These are phyloP conservation scores for Esteya vermicola DNA, from an alignment of 2,329 filamentous ascomycete species.

Conservation along the genomic window DNA sequence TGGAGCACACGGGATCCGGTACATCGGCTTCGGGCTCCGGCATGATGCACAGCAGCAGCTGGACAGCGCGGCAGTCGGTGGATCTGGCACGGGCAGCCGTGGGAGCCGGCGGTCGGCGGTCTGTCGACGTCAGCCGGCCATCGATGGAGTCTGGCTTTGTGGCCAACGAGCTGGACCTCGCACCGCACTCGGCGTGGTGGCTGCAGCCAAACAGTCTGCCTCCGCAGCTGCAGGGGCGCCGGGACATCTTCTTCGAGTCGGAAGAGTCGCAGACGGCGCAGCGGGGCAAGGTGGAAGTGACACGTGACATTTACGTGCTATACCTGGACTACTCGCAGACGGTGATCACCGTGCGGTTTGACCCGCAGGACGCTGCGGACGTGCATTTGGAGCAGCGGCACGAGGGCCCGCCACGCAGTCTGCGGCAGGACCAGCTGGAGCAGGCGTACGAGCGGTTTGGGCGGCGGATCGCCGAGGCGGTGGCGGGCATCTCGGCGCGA, in stretches of 20 bases:
- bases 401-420: slow-evolving; percentile 63
- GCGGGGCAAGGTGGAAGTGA: slow-evolving; percentile 55
- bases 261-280: slow-evolving; percentile 62
- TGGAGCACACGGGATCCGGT: slow-evolving; percentile 17
- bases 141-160: slow-evolving; percentile 72
- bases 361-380: slow-evolving; percentile 48
- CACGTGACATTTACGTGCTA: slow-evolving; percentile 73
- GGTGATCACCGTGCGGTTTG: slow-evolving; percentile 66
- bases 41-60: slow-evolving; percentile 13
- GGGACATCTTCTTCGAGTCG: slow-evolving; percentile 69
- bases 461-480: slow-evolving; percentile 57
- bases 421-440: slow-evolving; percentile 90
- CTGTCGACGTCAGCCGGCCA: slow-evolving; percentile 62
- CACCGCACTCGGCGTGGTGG: slow-evolving; percentile 71
- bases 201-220: slow-evolving; percentile 65
- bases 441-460: slow-evolving; percentile 71
- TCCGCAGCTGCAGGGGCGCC: slow-evolving; percentile 66
- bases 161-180: slow-evolving; percentile 74
- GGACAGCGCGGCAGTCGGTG: slow-evolving; percentile 41
- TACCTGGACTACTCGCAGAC: slow-evolving; percentile 97
- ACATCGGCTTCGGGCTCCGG: slow-evolving; percentile 8
- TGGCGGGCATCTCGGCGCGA: too few relatives aligned
- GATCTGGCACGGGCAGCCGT: slow-evolving; percentile 44
- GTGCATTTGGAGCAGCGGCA: slow-evolving; percentile 73
- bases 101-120: slow-evolving; percentile 37